These are phyloP conservation scores for Scutellaria barbata DNA, from an alignment of 257 asterid genomes.

Conservation along the genomic window DNA sequence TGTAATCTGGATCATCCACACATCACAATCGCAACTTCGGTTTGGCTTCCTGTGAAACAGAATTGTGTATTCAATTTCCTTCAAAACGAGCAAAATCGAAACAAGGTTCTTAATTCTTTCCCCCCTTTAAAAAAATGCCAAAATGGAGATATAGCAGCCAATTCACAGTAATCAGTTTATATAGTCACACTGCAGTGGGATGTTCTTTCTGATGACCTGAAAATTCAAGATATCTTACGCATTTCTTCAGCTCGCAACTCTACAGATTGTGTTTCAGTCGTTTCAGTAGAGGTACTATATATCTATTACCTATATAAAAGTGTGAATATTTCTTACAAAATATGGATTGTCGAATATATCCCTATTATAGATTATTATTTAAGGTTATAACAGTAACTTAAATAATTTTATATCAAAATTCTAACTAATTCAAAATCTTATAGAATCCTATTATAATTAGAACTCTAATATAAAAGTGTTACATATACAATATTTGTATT, in stretches of 20 bases:
- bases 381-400: too few species aligned
- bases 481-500: too few species aligned
- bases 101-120: constrained; percentile 39
- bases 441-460: too few species aligned
- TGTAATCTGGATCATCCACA: constrained; percentile 43
- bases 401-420: too few species aligned
- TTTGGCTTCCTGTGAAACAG: constrained; percentile 50
- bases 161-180: background rate
- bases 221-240: constrained; percentile 36
- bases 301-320: too few species aligned
- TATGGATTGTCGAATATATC: too few species aligned
- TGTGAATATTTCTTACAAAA: too few species aligned
- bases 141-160: too few species aligned
- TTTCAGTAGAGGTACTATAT: constrained; percentile 49
- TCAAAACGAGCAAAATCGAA: constrained; percentile 36
- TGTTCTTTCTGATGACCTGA: constrained; percentile 48
- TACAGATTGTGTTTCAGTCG: constrained; percentile 43
- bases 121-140: too few species aligned
- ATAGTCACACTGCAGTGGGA: constrained; percentile 53
- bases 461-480: too few species aligned
- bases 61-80: constrained; percentile 47
- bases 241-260: constrained; percentile 52
- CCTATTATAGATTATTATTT: too few species aligned
- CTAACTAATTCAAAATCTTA: too few species aligned
- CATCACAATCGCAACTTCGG: constrained; percentile 51